phyloP scores from a whole-genome alignment of 352 stramenopile species.

The Phytopythium litorale region DNA sequence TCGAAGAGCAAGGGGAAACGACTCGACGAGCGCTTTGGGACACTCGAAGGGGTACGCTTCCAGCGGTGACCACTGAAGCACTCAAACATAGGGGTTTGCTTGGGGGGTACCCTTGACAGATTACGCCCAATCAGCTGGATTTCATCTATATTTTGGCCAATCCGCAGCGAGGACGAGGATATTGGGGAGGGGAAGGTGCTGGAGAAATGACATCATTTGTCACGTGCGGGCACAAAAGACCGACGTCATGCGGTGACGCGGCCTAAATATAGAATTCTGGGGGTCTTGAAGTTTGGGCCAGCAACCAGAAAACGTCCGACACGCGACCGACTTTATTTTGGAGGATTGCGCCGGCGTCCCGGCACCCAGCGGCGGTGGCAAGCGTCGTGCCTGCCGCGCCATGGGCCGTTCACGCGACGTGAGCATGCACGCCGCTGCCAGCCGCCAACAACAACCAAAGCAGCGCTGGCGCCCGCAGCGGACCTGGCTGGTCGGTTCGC shows the following conservation, averaged over 20 bases:
- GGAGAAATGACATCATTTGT: slow-evolving; percentile 21
- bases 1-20: slow-evolving; percentile 8
- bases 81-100: not conserved
- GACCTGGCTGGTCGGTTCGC: not conserved
- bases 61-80: not conserved
- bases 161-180: not conserved
- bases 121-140: slow-evolving; percentile 2
- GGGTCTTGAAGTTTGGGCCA: slow-evolving; percentile 7
- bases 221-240: not conserved
- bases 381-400: not conserved
- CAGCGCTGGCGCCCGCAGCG: not conserved
- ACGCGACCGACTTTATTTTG: not conserved
- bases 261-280: slow-evolving; percentile 9
- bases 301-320: not conserved
- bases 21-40: slow-evolving; percentile 18
- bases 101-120: slow-evolving; percentile 2
- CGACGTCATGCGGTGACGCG: slow-evolving; percentile 24
- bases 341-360: not conserved
- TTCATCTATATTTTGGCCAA: not conserved
- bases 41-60: slow-evolving; percentile 4
- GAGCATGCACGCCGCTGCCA: not conserved
- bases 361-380: not conserved
- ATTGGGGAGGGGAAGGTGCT: not conserved
- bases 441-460: not conserved
- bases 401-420: no score